Conservation (phyloP, 805 yeast genomes). For the Candida pseudofarinosa region DNA sequence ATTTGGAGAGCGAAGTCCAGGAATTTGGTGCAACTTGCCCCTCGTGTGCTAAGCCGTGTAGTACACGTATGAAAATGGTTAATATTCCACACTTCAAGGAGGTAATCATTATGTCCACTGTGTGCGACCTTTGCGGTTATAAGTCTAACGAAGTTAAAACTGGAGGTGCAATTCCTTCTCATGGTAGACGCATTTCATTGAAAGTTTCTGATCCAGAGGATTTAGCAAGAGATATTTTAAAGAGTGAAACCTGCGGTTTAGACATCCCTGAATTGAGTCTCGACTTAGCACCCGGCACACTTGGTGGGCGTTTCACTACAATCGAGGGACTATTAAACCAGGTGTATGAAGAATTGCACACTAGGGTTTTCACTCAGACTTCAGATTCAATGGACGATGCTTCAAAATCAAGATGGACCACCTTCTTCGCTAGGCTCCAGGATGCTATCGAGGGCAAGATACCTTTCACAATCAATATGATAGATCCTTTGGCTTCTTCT, state of each 20-base stretch:
- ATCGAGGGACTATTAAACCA: constrained; percentile 89
- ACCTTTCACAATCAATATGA: constrained; percentile 82
- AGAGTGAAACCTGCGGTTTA: constrained; percentile 90
- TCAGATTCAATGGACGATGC: constrained; percentile 87
- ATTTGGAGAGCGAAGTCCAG: constrained; percentile 85
- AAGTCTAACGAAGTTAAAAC: constrained; percentile 97
- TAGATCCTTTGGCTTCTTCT: constrained; percentile 92
- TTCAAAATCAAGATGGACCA: constrained; percentile 77
- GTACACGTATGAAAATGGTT: constrained; percentile 94
- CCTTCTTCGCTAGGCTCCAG: constrained; percentile 69
- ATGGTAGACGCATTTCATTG: constrained; percentile 72
- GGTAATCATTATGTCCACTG: constrained; percentile 93
- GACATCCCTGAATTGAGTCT: constrained; percentile 81
- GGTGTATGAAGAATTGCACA: constrained; percentile 83
- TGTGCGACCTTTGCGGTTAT: constrained; percentile 89
- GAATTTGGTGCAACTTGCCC: constrained; percentile 92
- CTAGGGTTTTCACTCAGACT: constrained; percentile 78
- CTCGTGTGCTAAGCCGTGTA: constrained; percentile 75
- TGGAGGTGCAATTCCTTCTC: constrained; percentile 91
- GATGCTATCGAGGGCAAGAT: constrained; percentile 78
- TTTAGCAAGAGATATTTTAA: constrained; percentile 87
- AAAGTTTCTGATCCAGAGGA: constrained; percentile 86
- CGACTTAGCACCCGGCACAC: constrained; percentile 92
- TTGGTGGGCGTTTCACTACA: constrained; percentile 98
- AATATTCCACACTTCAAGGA: constrained; percentile 98